A percentile compares a stretch with the other conserved stretches of the same genome.
Conservation (phyloP, 208 protist genomes). For the Porcisia hertigi region DNA sequence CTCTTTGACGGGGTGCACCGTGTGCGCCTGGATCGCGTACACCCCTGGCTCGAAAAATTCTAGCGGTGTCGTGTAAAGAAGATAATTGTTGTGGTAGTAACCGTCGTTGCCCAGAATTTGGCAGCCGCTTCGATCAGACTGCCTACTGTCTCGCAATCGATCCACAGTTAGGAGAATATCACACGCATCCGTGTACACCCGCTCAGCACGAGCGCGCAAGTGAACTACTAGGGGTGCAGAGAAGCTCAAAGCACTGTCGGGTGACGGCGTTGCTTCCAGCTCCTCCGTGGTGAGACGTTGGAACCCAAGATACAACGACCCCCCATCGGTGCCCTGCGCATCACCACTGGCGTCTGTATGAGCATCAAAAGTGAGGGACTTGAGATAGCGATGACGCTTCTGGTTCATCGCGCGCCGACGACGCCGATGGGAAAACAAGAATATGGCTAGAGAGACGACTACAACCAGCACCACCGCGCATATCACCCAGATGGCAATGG, state of each 20-base stretch:
- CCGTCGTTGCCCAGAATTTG: conserved; percentile 55
- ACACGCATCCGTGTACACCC: conserved; percentile 26
- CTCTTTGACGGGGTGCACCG: conserved; percentile 47
- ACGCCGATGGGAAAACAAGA: conserved; percentile 23
- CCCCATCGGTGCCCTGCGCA: not conserved
- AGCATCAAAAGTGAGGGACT: not conserved
- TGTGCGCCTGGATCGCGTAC: conserved; percentile 72
- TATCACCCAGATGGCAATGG: conserved; percentile 57
- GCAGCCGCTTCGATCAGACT: conserved; percentile 8
- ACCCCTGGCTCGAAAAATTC: conserved; percentile 51
- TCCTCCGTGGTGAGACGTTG: conserved; percentile 18
- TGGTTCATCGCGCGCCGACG: conserved; percentile 10
- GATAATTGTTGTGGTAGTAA: conserved; percentile 51
- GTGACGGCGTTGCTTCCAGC: conserved; percentile 24
- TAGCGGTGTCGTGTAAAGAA: conserved; percentile 62
- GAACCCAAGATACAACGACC: conserved; percentile 14
- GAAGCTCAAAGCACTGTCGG: conserved; percentile 8
- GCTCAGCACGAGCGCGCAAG: conserved; percentile 20
- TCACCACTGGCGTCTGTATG: not conserved
- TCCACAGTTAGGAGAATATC: conserved; percentile 58
- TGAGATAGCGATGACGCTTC: conserved; percentile 8
- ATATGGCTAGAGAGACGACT: conserved; percentile 43
- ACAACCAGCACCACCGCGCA: conserved; percentile 57
- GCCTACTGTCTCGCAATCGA: conserved; percentile 20
- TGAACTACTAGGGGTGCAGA: conserved; percentile 30